Conservation (phyloP, 2,329 filamentous ascomycete genomes). For the Dichotomopilus funicola region DNA sequence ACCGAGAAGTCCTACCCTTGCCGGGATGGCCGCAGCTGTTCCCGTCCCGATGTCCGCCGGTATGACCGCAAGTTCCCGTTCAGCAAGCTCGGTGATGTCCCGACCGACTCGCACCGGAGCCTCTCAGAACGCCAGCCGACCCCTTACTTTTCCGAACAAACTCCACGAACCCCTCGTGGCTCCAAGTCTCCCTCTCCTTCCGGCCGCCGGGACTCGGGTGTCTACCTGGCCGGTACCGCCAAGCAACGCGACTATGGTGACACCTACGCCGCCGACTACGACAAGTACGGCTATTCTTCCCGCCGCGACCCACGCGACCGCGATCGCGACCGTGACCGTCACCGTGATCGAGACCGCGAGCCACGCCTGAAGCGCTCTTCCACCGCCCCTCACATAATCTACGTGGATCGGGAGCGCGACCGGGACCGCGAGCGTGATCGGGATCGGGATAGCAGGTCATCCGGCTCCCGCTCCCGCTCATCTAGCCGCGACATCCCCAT, state of each 20-base stretch:
- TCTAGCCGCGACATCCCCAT: conserved; percentile 17
- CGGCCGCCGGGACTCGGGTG: conserved; percentile 19
- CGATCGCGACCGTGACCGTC: conserved; percentile 2
- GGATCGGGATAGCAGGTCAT: conserved; percentile 2
- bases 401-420: conserved; percentile 17
- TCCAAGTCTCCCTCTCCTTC: conserved; percentile 25
- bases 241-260: conserved; percentile 17
- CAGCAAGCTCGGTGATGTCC: conserved; percentile 20
- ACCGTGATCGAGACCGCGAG: conserved; percentile 12
- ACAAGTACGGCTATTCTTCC: conserved; percentile 13
- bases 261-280: conserved; percentile 6
- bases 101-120: conserved; percentile 16
- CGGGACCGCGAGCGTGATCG: conserved; percentile 10
- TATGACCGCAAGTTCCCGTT: conserved; percentile 25
- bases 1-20: conserved; percentile 29
- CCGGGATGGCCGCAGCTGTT: conserved; percentile 26
- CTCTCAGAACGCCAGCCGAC: conserved; percentile 20
- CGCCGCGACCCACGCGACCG: conserved; percentile 13
- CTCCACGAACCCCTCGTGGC: conserved; percentile 18
- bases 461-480: conserved; percentile 12
- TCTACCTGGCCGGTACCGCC: conserved; percentile 24
- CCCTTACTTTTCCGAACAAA: conserved; percentile 16
- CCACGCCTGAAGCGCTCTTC: conserved; percentile 24
- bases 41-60: conserved; percentile 22
- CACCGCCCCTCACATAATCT: conserved; percentile 23